Evolutionary conservation across 768 basidiomycete genomes (phyloP), one percentile per base, ranked within the genome.

Genomic region (Russula lepida): DNA sequence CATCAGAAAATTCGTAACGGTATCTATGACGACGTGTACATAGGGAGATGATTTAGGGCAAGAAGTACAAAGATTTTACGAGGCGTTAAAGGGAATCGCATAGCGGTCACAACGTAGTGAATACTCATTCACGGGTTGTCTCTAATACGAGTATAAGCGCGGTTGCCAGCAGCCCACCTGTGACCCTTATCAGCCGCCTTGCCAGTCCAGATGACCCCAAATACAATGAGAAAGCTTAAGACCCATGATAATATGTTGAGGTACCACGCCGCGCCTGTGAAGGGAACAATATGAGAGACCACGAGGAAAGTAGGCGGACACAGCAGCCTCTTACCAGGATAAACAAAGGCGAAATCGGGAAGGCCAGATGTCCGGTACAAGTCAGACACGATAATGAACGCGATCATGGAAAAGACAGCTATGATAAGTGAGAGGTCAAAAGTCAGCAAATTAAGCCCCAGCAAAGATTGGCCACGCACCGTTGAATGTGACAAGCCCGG

Each of bases 81-180:
- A 25, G 12, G 15, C 13, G 0, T 15, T 9, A 35, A 43, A n/a
- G 3, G 4, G 44, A 33, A 58, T 41, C 46, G 49, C 27, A 55
- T 4, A 56, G 19, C 19, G 30, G 21, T 43, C 30, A 25, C 11
- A 50, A 47, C 23, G 23, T 13, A 49, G n/a, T 27, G 27, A 21
- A 50, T 8, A 2, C 15, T 15, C 19, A 44, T 58, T 59, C 25
- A 65, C 5, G 43, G 47, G 25, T 39, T 32, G 52, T 66, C 71
- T 32, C 59, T 50, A 27, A 74, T 74, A 54, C 71, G 74, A 8
- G 70, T 74, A 69, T 91, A 89, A 13, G 81, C 81, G 59, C 87
- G 78, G 65, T 86, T 85, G 48, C 88, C 88, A 37, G 88, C 88
- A 41, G 88, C 88, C 89, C 89, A 91, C 58, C 73, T 74, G 63